Base-by-base conservation (phyloP, 495 filamentous ascomycete genomes). In the Trichoderma orchidacearum region DNA sequence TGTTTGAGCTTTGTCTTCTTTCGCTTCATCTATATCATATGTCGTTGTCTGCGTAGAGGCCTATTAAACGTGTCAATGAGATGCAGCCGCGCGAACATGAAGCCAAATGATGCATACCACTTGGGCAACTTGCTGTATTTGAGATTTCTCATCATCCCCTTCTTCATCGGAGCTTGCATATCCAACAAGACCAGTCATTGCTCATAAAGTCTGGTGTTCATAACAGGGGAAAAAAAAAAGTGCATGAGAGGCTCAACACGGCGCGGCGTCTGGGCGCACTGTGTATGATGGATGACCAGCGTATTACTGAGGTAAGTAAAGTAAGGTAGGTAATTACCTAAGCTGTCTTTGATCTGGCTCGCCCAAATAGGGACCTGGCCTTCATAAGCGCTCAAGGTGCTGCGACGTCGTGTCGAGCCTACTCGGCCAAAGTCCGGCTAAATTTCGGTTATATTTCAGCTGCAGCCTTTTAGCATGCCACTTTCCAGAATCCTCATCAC, bases 131-230 rank as follows among this genome's bases (percentile, higher is more conserved):
- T 27, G 35, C 12, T 58, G 45, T 15, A 56, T 27, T 17, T 17
- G 25, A 35, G 41, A 23, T 13, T 28, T 0, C 58, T 41, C 50
- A 59, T 58, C 32, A 55, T 74, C 72, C 34, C 85, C 81, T 34
- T 89, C 87, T 48, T 89, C 87, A 57, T 87, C 86, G 64, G 87
- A 91, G 68, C 86, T 90, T 28, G 79, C 83, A 67, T 93, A 93
- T 50, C 70, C 75, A 9, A 82, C 85, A 2, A 93, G 77, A 13
- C 77, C 80, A 32, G 78, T 76, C 86, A 90, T 90, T 30, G 51
- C 51, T 12, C 21, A 12, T 17, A 9, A 13, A 27, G 27, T 48
- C 3, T 25, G 11, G 41, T 25, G 15, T 7, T 3, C 21, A 1
- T 11, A 6, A 9, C 15, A 3, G 21, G 11, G 4, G 21, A 48